phyloP scores from a whole-genome alignment of 331 rosid species.

The Dryas integrifolia region DNA sequence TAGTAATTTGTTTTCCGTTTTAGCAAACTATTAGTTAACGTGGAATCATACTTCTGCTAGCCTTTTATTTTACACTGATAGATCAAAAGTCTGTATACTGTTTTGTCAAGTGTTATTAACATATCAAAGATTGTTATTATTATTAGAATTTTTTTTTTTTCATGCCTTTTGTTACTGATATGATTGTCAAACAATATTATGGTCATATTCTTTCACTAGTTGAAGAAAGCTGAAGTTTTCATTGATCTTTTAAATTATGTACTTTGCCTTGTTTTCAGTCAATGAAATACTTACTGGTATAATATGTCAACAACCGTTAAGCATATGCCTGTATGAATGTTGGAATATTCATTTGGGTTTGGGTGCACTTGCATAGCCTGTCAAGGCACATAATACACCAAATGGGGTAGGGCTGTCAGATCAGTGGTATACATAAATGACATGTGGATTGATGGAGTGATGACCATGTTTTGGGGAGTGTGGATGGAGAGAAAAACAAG shows the following conservation, averaged over 20 bases:
- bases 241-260: neutral
- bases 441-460: neutral
- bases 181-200: neutral
- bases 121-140: conserved; percentile 5
- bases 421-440: neutral
- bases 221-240: neutral
- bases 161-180: neutral
- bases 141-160: neutral
- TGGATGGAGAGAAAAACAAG: neutral
- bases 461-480: neutral
- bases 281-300: neutral
- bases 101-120: neutral
- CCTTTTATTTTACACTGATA: conserved; percentile 5
- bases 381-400: neutral
- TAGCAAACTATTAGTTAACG: neutral
- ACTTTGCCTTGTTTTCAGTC: neutral
- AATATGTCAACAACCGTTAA: neutral
- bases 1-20: neutral
- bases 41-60: neutral
- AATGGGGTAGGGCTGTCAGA: neutral
- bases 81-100: neutral
- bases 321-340: neutral
- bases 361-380: neutral
- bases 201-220: neutral
- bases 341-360: neutral